Conservation (phyloP, 106 monocot species). For the Allium cepa region DNA sequence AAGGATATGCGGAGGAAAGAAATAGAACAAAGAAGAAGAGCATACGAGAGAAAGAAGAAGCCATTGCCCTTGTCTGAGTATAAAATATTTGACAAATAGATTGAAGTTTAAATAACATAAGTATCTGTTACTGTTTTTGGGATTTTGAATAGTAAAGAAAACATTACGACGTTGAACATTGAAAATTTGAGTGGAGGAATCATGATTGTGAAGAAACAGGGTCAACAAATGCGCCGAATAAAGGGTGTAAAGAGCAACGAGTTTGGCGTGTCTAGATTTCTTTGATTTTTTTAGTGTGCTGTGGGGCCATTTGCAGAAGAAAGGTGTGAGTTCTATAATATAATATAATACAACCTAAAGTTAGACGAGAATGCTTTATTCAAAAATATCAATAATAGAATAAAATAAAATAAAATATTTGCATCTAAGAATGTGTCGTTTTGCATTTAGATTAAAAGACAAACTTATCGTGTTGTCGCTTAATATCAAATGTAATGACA, state of each 20-base stretch:
- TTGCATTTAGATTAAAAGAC: no score
- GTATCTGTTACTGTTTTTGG: no score
- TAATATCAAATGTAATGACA: no score
- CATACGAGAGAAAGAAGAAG: conserved; percentile 8
- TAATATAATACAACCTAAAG: no score
- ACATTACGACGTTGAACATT: background rate
- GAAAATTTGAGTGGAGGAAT: conserved; percentile 1
- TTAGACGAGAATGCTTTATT: no score
- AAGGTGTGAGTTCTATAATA: no score
- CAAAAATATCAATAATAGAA: no score
- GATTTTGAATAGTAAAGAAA: background rate
- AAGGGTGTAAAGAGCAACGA: background rate
- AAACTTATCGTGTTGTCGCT: no score
- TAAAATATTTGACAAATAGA: conserved; percentile 4
- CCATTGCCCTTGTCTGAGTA: conserved; percentile 12
- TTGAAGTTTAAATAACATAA: background rate
- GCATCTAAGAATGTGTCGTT: no score
- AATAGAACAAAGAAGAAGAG: conserved; percentile 11
- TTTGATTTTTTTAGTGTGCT: background rate
- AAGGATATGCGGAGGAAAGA: conserved; percentile 32
- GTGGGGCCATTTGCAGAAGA: no score
- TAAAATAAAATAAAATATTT: no score
- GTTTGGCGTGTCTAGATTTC: conserved; percentile 2
- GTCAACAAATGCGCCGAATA: background rate
- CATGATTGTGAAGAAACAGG: conserved; percentile 12